Conservation (phyloP, 1,284 basidiomycete genomes). For the Jaminaea rosea region DNA sequence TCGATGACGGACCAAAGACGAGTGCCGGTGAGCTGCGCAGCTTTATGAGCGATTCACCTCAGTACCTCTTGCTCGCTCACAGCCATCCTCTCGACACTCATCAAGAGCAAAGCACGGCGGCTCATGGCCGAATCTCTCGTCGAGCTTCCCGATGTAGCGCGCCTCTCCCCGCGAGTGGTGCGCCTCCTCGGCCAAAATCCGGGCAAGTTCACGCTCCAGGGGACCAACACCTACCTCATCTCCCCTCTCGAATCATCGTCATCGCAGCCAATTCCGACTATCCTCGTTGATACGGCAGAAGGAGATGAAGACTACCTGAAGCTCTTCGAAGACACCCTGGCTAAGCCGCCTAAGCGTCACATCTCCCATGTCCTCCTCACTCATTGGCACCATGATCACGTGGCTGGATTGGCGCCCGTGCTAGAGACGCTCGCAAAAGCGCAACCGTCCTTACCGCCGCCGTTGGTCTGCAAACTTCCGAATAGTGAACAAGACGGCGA, state of each 20-base stretch:
- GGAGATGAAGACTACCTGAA: constrained; percentile 63
- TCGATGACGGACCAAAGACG: too few relatives aligned
- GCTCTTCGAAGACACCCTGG: constrained; percentile 50
- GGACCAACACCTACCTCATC: constrained; percentile 87
- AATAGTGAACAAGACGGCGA: constrained; percentile 7
- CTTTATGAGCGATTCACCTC: too few relatives aligned
- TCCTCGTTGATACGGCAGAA: constrained; percentile 82
- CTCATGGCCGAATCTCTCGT: constrained; percentile 23
- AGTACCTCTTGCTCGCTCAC: too few relatives aligned
- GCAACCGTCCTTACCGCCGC: constrained; percentile 45
- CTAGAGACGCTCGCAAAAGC: constrained; percentile 62
- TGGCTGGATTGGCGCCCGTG: constrained; percentile 65
- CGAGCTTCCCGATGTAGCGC: constrained; percentile 12
- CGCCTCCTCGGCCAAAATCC: constrained; percentile 65
- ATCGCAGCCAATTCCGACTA: constrained; percentile 50
- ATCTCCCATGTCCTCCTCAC: constrained; percentile 58
- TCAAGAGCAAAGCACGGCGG: too few relatives aligned
- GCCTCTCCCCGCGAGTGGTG: constrained; percentile 35
- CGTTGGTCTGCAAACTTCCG: constrained; percentile 50
- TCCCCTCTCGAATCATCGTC: constrained; percentile 48
- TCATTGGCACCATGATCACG: constrained; percentile 83
- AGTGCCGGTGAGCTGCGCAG: too few relatives aligned
- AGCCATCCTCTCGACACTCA: too few relatives aligned
- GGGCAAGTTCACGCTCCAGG: constrained; percentile 81
- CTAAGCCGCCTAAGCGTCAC: background rate